Evolutionary conservation across 805 yeast species (phyloP), one percentile per base, ranked within the genome.

Genomic region (Dipodascopsis uninucleata): DNA sequence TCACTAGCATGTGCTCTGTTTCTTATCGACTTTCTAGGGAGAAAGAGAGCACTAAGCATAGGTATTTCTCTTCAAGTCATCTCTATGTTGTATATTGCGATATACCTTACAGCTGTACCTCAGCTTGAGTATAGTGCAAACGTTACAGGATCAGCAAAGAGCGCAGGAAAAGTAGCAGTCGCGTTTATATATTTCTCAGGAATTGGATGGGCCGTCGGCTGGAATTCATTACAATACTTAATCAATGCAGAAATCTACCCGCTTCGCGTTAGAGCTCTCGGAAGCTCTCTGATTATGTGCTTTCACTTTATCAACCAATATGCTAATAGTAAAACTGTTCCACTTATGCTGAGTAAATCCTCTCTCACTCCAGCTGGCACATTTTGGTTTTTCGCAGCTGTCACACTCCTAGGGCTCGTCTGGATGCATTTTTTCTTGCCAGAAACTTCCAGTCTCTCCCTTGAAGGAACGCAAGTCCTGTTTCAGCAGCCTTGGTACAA

Each of bases 151-250:
- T 57, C 70, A 3, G 60, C 69, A 45, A 43, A 49, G 18, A 52
- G 56, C 3, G 78, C 78, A 2, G 66, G 75, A 26, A 59, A 64
- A 39, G 76, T 67, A 39, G 81, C 80, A 6, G 59, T 77, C 53
- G 78, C 78, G 1, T 69, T 76, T 37, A 55, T 77, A 22, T 76
- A 65, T 53, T 53, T 76, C 28, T 65, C 70, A 25, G 81, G 81
- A 53, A 65, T 69, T 18, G 80, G 79, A 28, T 77, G 81, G 82
- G 72, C 78, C 25, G 59, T 77, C 61, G 81, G 81, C 28, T 77
- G 75, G 71, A 77, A 77, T 61, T 65, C 77, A 0, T 65, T 76
- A 38, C 81, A 77, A 58, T 77, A 76, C 56, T 65, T 77, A 52
- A 61, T 77, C 53, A 76, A 75, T 47, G 69, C 81, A 3, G 82